Evolutionary conservation across 78 protist species (phyloP).

Genomic region (Mastigamoeba balamuthi): DNA sequence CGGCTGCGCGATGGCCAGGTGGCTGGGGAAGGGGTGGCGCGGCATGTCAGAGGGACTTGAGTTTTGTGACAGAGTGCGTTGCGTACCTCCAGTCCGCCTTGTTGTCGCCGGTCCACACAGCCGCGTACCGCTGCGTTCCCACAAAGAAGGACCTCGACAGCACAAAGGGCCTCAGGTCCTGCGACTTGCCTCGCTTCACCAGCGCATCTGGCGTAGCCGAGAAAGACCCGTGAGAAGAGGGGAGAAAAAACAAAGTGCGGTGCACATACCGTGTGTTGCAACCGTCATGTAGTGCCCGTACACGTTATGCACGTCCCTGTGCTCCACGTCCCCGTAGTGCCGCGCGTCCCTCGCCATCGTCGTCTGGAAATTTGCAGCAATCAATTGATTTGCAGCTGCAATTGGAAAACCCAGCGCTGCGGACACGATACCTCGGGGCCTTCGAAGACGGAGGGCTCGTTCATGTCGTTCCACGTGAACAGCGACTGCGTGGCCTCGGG

Average conservation of each 20-base stretch:
- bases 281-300: slow-evolving; percentile 73
- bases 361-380: too few relatives aligned
- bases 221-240: too few relatives aligned
- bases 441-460: slow-evolving; percentile 95
- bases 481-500: slow-evolving; percentile 64
- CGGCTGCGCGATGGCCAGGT: slow-evolving; percentile 63
- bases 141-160: slow-evolving; percentile 94
- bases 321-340: slow-evolving; percentile 68
- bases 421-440: slow-evolving; percentile 95
- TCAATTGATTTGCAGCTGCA: too few relatives aligned
- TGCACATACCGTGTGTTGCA: slow-evolving; percentile 34
- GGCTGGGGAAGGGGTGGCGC: slow-evolving; percentile 8
- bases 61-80: too few relatives aligned
- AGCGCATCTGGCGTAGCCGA: slow-evolving; percentile 50
- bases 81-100: slow-evolving; percentile 84
- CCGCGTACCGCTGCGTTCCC: slow-evolving; percentile 91
- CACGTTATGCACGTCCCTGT: slow-evolving; percentile 93
- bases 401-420: too few relatives aligned
- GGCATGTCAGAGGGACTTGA: background rate
- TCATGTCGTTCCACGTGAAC: slow-evolving; percentile 98
- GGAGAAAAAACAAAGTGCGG: too few relatives aligned
- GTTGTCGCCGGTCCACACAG: slow-evolving; percentile 99
- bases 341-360: slow-evolving; percentile 87
- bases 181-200: slow-evolving; percentile 31
- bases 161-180: slow-evolving; percentile 88